Percentiles rank a stretch among this genome's conserved stretches.
Conservation (phyloP, 2,329 filamentous ascomycete genomes). For the Botrytis fragariae region DNA sequence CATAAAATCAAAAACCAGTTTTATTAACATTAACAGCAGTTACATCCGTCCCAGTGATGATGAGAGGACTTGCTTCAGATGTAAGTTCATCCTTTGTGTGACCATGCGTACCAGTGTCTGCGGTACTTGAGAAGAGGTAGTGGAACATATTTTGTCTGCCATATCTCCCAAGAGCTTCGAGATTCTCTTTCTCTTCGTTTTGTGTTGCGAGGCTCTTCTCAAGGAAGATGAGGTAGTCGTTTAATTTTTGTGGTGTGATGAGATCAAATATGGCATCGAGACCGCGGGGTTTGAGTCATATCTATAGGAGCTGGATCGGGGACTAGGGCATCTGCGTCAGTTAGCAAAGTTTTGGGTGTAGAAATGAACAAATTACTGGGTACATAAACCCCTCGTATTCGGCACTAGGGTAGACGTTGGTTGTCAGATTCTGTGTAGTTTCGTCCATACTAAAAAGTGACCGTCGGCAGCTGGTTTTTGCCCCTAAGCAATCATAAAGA, state of each 20-base stretch:
- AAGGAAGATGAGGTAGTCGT: background rate
- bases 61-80: background rate
- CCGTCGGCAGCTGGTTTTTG: background rate
- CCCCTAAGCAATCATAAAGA: background rate
- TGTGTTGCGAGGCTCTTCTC: background rate
- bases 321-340: background rate
- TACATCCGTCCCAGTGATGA: background rate
- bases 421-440: background rate
- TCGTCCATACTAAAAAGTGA: background rate
- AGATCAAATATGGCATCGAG: background rate
- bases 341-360: background rate
- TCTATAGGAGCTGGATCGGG: background rate
- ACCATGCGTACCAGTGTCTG: constrained; percentile 87
- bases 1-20: background rate
- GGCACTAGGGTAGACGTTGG: background rate
- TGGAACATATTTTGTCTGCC: background rate
- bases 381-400: background rate
- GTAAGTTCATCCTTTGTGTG: background rate
- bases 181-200: background rate
- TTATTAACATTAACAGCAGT: background rate
- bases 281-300: constrained; percentile 3
- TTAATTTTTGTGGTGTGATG: background rate
- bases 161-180: background rate
- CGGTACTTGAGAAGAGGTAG: constrained; percentile 88
- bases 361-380: background rate